A percentile compares a stretch with the other conserved stretches of the same genome.
phyloP scores from a whole-genome alignment of 140 eudicot genomes.

The Flaveria floridana region DNA sequence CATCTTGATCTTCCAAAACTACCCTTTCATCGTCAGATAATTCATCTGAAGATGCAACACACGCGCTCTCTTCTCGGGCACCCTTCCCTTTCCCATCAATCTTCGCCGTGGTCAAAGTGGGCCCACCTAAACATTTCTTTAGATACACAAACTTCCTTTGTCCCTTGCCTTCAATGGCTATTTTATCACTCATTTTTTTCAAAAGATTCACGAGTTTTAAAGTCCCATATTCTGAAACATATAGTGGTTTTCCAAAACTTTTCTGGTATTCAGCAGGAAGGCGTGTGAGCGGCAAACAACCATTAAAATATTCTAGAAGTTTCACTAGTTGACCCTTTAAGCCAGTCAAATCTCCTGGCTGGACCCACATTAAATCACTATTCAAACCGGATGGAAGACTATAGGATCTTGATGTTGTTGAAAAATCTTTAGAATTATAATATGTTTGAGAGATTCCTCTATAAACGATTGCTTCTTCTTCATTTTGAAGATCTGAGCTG shows the following conservation, averaged over 20 bases:
- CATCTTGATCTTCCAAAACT: conserved; percentile 37
- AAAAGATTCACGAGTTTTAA: conserved; percentile 69
- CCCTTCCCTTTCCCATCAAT: conserved; percentile 58
- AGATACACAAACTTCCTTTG: conserved; percentile 59
- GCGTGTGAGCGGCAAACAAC: conserved; percentile 59
- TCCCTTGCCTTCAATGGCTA: conserved; percentile 71
- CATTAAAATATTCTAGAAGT: conserved; percentile 69
- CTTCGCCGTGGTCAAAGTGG: conserved; percentile 39
- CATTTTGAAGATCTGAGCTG: conserved; percentile 50
- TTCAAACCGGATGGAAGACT: conserved; percentile 51
- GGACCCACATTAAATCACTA: conserved; percentile 70
- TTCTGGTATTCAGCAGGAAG: conserved; percentile 87
- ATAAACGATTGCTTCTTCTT: conserved; percentile 80
- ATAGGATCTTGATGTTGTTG: conserved; percentile 47
- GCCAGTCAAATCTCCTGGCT: conserved; percentile 83
- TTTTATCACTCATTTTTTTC: conserved; percentile 63
- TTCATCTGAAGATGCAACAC: conserved; percentile 70
- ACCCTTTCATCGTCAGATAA: conserved; percentile 59
- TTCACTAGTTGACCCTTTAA: conserved; percentile 75
- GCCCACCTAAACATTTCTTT: conserved; percentile 34
- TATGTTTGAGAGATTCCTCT: conserved; percentile 63
- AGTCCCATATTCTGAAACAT: conserved; percentile 71
- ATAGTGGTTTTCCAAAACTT: conserved; percentile 70
- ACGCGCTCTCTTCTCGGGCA: conserved; percentile 47
- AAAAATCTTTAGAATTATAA: conserved; percentile 46